Evolutionary conservation across 768 basidiomycete species (phyloP).

Genomic region (Mycena epipterygia): DNA sequence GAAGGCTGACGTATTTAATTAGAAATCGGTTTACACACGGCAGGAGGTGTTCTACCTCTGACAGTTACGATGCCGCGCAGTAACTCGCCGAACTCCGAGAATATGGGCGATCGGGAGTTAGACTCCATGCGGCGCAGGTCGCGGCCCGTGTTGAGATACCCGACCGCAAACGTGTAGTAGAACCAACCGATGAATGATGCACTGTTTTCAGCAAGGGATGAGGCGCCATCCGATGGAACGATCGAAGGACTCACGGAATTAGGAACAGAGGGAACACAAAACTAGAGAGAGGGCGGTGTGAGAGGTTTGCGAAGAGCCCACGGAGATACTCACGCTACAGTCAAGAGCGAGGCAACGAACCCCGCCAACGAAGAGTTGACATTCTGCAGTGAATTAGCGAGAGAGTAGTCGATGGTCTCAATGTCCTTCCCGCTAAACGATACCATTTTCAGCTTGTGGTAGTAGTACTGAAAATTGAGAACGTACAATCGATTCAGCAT

Average conservation of each 20-base stretch:
- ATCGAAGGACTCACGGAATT: constrained; percentile 58
- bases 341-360: constrained; percentile 82
- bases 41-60: constrained; percentile 43
- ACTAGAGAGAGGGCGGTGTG: constrained; percentile 49
- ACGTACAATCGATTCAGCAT: constrained; percentile 83
- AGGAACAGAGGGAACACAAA: constrained; percentile 88
- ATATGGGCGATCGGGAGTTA: constrained; percentile 87
- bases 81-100: constrained; percentile 85
- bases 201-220: constrained; percentile 64
- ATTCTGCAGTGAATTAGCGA: constrained; percentile 78
- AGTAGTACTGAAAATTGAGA: background rate
- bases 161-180: constrained; percentile 78
- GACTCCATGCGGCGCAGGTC: constrained; percentile 97
- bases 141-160: constrained; percentile 84
- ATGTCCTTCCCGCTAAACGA: constrained; percentile 63
- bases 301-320: background rate
- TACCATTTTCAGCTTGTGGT: background rate
- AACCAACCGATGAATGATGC: constrained; percentile 74
- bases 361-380: constrained; percentile 85
- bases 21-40: background rate
- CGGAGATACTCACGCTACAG: constrained; percentile 67
- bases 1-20: constrained; percentile 61
- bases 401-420: constrained; percentile 86
- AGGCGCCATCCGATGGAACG: constrained; percentile 68
- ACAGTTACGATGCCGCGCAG: constrained; percentile 93